Percentiles rank a stretch among this genome's conserved stretches.
phyloP scores from a whole-genome alignment of 495 filamentous ascomycete genomes.

The Glonium stellatum region DNA sequence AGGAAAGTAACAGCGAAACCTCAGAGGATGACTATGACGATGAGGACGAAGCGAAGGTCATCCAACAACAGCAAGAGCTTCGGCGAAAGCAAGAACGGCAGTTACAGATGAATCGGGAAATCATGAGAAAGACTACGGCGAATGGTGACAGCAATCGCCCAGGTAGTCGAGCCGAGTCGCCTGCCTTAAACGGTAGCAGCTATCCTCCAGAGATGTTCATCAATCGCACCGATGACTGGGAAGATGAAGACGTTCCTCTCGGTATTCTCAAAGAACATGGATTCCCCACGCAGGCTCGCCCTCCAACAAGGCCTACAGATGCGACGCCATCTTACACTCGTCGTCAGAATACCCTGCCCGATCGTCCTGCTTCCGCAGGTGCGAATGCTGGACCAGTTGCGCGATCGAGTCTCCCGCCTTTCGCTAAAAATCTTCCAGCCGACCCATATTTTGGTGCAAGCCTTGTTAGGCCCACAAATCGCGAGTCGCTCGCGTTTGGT shows the following conservation, averaged over 20 bases:
- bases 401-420: conserved; percentile 60
- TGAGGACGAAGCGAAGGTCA: conserved; percentile 46
- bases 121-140: conserved; percentile 58
- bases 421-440: conserved; percentile 77
- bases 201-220: conserved; percentile 26
- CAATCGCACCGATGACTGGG: conserved; percentile 38
- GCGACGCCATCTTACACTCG: conserved; percentile 60
- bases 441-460: conserved; percentile 87
- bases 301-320: conserved; percentile 63
- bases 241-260: conserved; percentile 54
- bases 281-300: conserved; percentile 76
- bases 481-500: conserved; percentile 67
- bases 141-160: conserved; percentile 8
- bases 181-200: conserved; percentile 6
- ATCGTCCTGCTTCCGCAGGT: conserved; percentile 41
- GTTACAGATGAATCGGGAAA: conserved; percentile 81
- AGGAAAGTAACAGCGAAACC: conserved; percentile 33
- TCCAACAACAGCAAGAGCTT: conserved; percentile 63
- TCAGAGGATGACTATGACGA: conserved; percentile 41
- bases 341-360: conserved; percentile 41
- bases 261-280: conserved; percentile 87
- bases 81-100: conserved; percentile 87
- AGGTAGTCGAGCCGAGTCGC: conserved; percentile 9
- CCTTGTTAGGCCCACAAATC: conserved; percentile 62
- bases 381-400: conserved; percentile 21